Evolutionary conservation across 331 rosid species (phyloP).

Genomic region (Saraca asoca): DNA sequence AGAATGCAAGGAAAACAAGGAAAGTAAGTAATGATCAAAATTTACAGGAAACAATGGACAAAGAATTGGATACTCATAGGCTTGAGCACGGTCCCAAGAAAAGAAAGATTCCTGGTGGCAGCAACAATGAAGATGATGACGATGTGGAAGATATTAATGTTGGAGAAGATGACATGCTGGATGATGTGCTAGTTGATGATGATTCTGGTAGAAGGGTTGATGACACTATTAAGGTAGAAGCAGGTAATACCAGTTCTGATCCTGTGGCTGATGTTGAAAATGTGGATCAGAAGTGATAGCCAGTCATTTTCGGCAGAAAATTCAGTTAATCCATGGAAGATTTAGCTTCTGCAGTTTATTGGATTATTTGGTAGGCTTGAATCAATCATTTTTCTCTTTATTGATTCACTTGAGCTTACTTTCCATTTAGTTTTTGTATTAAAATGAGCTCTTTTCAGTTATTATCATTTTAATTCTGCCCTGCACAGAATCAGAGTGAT

Average conservation of each 20-base stretch:
- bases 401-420: not conserved
- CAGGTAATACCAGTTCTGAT: conserved; percentile 41
- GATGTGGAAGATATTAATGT: conserved; percentile 90
- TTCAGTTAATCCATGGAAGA: not conserved
- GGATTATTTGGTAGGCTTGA: no score
- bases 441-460: not conserved
- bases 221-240: conserved; percentile 60
- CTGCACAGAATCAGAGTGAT: conserved; percentile 19
- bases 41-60: conserved; percentile 99
- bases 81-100: conserved; percentile 99
- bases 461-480: conserved; percentile 3
- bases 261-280: conserved; percentile 41
- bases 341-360: not conserved
- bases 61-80: conserved; percentile 94
- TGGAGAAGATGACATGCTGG: conserved; percentile 93
- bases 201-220: conserved; percentile 70
- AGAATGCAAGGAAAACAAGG: conserved; percentile 77
- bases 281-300: conserved; percentile 37
- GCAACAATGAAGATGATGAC: conserved; percentile 79
- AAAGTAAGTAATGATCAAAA: conserved; percentile 66
- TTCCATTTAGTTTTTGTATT: conserved; percentile 10
- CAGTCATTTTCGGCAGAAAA: not conserved
- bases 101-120: conserved; percentile 77
- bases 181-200: conserved; percentile 76
- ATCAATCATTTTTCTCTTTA: no score